These are phyloP conservation scores for Colletotrichum sp. DNA, from an alignment of 2,329 filamentous ascomycete species.

Conservation along the genomic window DNA sequence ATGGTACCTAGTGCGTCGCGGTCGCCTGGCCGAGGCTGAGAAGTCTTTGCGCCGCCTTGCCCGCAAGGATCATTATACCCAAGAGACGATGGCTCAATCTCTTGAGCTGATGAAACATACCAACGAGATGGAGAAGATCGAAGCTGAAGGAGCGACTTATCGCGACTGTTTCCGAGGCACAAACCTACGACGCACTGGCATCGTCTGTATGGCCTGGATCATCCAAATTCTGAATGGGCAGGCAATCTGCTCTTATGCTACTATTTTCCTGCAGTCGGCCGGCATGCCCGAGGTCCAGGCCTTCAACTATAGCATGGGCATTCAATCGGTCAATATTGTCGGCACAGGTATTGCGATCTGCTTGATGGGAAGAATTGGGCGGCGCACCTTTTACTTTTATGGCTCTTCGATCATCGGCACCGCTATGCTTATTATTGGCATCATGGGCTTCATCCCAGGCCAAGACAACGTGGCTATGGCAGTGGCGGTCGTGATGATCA, in stretches of 20 bases:
- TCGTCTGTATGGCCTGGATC: slow-evolving; percentile 32
- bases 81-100: slow-evolving; percentile 41
- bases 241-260: slow-evolving; percentile 57
- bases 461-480: slow-evolving; percentile 29
- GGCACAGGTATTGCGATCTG: slow-evolving; percentile 45
- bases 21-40: slow-evolving; percentile 44
- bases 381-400: slow-evolving; percentile 43
- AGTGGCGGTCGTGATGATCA: slow-evolving; percentile 41
- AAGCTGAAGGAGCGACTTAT: slow-evolving; percentile 36
- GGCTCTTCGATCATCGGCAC: slow-evolving; percentile 41
- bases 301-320: slow-evolving; percentile 52
- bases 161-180: slow-evolving; percentile 42
- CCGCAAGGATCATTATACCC: slow-evolving; percentile 35
- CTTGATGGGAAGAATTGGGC: slow-evolving; percentile 40
- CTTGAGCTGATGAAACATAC: slow-evolving; percentile 46
- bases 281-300: slow-evolving; percentile 47
- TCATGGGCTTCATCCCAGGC: slow-evolving; percentile 36
- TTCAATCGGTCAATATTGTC: slow-evolving; percentile 49
- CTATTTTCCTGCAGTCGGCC: slow-evolving; percentile 56
- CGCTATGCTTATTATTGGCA: slow-evolving; percentile 46
- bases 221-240: slow-evolving; percentile 34
- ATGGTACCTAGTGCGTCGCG: slow-evolving; percentile 54
- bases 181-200: slow-evolving; percentile 36
- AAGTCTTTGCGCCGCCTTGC: slow-evolving; percentile 37
- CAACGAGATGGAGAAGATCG: slow-evolving; percentile 38